Evolutionary conservation across 2,329 filamentous ascomycete genomes (phyloP).

Genomic region (Fusarium albidum): DNA sequence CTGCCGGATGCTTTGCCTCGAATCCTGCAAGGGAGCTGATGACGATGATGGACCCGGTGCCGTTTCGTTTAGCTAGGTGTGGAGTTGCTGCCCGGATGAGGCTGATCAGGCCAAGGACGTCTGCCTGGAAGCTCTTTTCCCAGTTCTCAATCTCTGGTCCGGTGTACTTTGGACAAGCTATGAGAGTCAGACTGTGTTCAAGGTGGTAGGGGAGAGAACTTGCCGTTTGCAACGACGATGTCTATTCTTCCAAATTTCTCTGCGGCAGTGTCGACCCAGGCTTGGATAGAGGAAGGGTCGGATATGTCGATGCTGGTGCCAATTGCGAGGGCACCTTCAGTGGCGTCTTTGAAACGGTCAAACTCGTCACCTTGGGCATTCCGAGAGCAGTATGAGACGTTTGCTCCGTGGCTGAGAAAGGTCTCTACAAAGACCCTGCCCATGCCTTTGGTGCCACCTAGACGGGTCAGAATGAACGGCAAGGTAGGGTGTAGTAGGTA

Average conservation of each 20-base stretch:
- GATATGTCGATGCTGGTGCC: constrained; percentile 36
- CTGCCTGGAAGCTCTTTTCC: constrained; percentile 37
- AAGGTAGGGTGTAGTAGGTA: background rate
- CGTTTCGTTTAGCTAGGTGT: constrained; percentile 26
- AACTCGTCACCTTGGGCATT: constrained; percentile 33
- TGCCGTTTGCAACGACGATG: constrained; percentile 37
- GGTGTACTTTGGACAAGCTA: constrained; percentile 24
- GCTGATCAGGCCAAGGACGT: constrained; percentile 35
- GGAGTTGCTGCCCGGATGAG: constrained; percentile 32
- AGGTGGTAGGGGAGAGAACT: too few species aligned
- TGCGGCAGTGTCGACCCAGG: constrained; percentile 28
- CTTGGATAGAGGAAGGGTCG: constrained; percentile 13
- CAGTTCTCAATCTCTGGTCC: constrained; percentile 25
- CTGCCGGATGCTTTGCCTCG: constrained; percentile 15
- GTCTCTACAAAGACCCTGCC: constrained; percentile 32
- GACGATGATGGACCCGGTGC: constrained; percentile 36
- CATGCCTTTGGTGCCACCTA: constrained; percentile 40
- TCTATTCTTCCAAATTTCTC: constrained; percentile 35
- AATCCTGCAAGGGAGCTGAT: constrained; percentile 39
- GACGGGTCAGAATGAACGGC: background rate
- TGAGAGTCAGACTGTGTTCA: background rate
- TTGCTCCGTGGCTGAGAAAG: constrained; percentile 38
- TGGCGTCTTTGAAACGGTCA: constrained; percentile 9
- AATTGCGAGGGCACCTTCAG: constrained; percentile 22
- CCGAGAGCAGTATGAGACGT: constrained; percentile 40